Base-by-base conservation (phyloP, 768 basidiomycete species). In the Amanita pseudoporphyria region DNA sequence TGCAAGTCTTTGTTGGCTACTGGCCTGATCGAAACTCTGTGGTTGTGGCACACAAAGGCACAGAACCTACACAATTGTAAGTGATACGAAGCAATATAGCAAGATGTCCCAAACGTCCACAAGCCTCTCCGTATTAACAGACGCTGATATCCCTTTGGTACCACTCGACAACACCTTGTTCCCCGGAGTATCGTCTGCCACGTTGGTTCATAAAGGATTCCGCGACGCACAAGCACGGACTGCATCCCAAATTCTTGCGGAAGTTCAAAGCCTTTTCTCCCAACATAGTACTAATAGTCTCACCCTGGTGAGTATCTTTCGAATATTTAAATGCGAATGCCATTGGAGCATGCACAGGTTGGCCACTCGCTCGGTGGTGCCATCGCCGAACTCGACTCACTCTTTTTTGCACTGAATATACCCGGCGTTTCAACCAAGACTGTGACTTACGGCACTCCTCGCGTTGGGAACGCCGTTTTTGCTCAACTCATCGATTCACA, bases 1-100 rank as follows among this genome's bases (percentile, higher is more conserved):
- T 31, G 19, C 4, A 47, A 80, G 78, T 65, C 54, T 80, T 71
- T 55, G 77, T 81, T 16, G 80, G 81, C 6, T 79, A 73, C 54
- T 79, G 76, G 68, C 72, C 73, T 1, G 53, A 64, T 6, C 62
- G 73, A 52, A 67, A 72, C 49, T 66, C 77, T 2, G 69, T 81
- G 32, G 70, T 82, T n/a, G 77, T 82, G 6, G 74, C 73, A 1
- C 80, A 81, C 54, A 68, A 82, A 57, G 81, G 81, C 13, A 82
- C 81, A 5, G 76, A 82, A 52, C 76, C 79, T 6, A 71, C 64
- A 0, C 59, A 75, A 51, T 55, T 82, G 79, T 80, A 54, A 60
- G 70, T 49, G 6, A 31, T 1, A 14, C 22, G 28, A 37, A 36
- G 26, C 14, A 12, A 43, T 30, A 24, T 19, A 14, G 24, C 2